Evolutionary conservation across 2,329 filamentous ascomycete species (phyloP).

Genomic region (Apiospora koreana): DNA sequence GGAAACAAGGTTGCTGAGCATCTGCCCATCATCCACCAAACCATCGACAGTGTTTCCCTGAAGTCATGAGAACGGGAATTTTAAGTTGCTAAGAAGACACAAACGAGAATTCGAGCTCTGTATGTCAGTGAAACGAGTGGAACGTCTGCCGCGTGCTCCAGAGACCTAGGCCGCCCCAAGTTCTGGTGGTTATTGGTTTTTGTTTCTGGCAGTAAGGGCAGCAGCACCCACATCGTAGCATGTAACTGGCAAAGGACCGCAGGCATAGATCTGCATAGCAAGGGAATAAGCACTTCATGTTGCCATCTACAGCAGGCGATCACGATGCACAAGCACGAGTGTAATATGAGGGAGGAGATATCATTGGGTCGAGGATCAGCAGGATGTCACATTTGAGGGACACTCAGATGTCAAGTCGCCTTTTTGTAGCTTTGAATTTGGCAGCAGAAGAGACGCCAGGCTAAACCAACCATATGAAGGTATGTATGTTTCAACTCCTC

Average conservation of each 20-base stretch:
- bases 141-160: background rate
- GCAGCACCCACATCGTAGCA: background rate
- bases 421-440: background rate
- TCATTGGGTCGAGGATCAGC: background rate
- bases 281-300: background rate
- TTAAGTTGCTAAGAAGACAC: background rate
- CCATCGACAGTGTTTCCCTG: conserved; percentile 47
- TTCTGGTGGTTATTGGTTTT: too few relatives aligned
- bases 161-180: background rate
- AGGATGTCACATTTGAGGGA: background rate
- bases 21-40: conserved; percentile 62
- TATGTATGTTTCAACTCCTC: conserved; percentile 4
- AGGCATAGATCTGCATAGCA: background rate
- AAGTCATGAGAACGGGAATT: conserved; percentile 14
- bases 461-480: background rate
- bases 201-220: background rate
- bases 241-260: background rate
- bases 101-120: background rate
- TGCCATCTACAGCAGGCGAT: background rate
- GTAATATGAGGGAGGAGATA: background rate
- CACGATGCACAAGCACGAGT: background rate
- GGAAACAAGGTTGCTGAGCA: conserved; percentile 65
- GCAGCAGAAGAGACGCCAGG: background rate
- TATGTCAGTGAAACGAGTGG: background rate
- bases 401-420: background rate